phyloP scores from a whole-genome alignment of 192 early-diverging fungal species.

The Rhizoclosmatium globosum region DNA sequence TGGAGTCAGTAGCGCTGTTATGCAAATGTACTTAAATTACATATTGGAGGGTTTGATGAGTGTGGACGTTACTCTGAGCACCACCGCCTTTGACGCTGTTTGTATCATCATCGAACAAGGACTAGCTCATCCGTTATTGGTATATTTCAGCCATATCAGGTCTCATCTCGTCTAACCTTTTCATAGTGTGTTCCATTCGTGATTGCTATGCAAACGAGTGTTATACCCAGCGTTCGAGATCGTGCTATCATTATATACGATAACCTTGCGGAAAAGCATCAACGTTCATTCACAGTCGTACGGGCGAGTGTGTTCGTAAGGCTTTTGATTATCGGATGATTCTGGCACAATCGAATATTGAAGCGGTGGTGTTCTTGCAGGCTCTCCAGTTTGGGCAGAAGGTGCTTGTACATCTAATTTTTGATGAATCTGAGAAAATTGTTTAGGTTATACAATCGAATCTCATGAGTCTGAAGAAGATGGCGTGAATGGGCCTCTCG shows the following conservation, averaged over 20 bases:
- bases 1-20: slow-evolving; percentile 88
- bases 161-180: background rate
- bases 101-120: slow-evolving; percentile 88
- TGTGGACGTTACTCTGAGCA: slow-evolving; percentile 63
- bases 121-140: slow-evolving; percentile 85
- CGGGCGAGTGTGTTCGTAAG: slow-evolving; percentile 76
- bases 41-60: slow-evolving; percentile 79
- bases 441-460: background rate
- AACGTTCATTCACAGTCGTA: slow-evolving; percentile 88
- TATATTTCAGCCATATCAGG: slow-evolving; percentile 42
- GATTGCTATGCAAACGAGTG: slow-evolving; percentile 83
- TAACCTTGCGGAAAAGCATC: slow-evolving; percentile 83
- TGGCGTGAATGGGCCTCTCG: slow-evolving; percentile 30
- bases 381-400: slow-evolving; percentile 24
- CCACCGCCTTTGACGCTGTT: slow-evolving; percentile 81
- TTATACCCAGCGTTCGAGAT: slow-evolving; percentile 67
- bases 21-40: slow-evolving; percentile 84
- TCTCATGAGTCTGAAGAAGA: background rate
- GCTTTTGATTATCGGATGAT: slow-evolving; percentile 76
- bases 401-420: background rate
- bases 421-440: too few species aligned
- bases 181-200: slow-evolving; percentile 86
- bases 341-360: slow-evolving; percentile 24
- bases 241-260: slow-evolving; percentile 78
- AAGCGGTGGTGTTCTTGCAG: background rate